These are phyloP conservation scores for Smittium culicis DNA, from an alignment of 371 early-diverging fungal species.

Conservation along the genomic window DNA sequence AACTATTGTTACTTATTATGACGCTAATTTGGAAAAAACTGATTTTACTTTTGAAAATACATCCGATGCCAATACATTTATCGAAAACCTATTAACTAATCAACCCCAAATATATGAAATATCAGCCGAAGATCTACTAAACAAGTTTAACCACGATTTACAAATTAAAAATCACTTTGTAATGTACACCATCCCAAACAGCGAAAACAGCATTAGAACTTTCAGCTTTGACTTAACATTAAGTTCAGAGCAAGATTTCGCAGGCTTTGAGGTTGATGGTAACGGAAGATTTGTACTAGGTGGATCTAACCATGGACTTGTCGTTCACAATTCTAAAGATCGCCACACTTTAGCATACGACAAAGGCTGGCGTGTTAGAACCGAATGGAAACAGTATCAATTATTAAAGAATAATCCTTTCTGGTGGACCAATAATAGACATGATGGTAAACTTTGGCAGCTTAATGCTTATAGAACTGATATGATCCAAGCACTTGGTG, in stretches of 20 bases:
- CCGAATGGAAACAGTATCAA: slow-evolving; percentile 95
- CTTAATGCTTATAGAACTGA: slow-evolving; percentile 94
- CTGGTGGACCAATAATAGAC: slow-evolving; percentile 80
- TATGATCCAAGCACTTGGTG: slow-evolving; percentile 96
- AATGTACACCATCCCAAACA: not conserved
- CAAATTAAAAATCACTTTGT: not conserved
- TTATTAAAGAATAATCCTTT: slow-evolving; percentile 90
- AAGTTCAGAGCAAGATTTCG: slow-evolving; percentile 1
- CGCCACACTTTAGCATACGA: slow-evolving; percentile 96
- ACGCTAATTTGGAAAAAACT: not conserved
- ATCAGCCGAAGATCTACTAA: not conserved
- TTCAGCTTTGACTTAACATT: not conserved
- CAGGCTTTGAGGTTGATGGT: slow-evolving; percentile 14
- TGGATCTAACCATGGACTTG: slow-evolving; percentile 9
- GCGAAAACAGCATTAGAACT: not conserved
- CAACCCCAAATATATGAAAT: not conserved
- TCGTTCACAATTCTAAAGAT: slow-evolving; percentile 48
- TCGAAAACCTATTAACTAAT: not conserved
- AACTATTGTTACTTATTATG: slow-evolving; percentile 1
- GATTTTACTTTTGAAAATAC: not conserved
- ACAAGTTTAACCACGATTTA: not conserved
- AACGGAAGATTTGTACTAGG: slow-evolving; percentile 12
- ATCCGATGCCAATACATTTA: not conserved
- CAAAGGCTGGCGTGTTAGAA: slow-evolving; percentile 96
- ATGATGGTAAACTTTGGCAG: slow-evolving; percentile 97